These are phyloP conservation scores for Syncephalastrum contaminatum DNA, from an alignment of 371 early-diverging fungal species.

Conservation along the genomic window DNA sequence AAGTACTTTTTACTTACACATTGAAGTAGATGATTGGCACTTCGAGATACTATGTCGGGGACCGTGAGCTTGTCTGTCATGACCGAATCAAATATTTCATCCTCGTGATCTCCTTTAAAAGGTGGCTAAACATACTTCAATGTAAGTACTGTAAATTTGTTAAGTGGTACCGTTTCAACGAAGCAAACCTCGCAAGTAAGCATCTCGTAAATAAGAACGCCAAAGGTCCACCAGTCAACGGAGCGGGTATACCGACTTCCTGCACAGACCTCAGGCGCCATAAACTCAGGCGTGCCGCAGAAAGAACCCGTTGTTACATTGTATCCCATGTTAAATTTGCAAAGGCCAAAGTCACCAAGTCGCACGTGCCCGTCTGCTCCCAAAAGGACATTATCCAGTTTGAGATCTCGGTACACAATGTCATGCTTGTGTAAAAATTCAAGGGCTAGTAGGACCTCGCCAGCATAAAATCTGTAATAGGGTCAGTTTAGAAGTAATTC, in stretches of 20 bases:
- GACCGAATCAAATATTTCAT: slow-evolving; percentile 94
- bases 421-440: slow-evolving; percentile 94
- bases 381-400: slow-evolving; percentile 97
- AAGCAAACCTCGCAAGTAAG: slow-evolving; percentile 67
- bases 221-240: slow-evolving; percentile 99
- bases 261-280: slow-evolving; percentile 98
- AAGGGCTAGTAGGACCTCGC: slow-evolving; percentile 96
- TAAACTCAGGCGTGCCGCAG: slow-evolving; percentile 99
- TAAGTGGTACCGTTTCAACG: too few relatives aligned
- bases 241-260: slow-evolving; percentile 91
- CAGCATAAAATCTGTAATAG: slow-evolving; percentile 82
- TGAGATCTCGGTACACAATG: slow-evolving; percentile 98
- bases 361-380: slow-evolving; percentile 95
- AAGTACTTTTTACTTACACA: too few relatives aligned
- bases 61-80: slow-evolving; percentile 88
- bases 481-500: background rate
- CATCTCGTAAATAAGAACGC: slow-evolving; percentile 98
- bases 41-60: slow-evolving; percentile 68
- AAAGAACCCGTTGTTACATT: slow-evolving; percentile 87
- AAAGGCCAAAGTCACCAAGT: slow-evolving; percentile 98
- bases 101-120: slow-evolving; percentile 93
- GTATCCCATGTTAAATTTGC: slow-evolving; percentile 92
- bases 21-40: too few relatives aligned
- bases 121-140: slow-evolving; percentile 57
- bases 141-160: background rate